phyloP scores from a whole-genome alignment of 306 rosid genomes.

The Ormosia emarginata region DNA sequence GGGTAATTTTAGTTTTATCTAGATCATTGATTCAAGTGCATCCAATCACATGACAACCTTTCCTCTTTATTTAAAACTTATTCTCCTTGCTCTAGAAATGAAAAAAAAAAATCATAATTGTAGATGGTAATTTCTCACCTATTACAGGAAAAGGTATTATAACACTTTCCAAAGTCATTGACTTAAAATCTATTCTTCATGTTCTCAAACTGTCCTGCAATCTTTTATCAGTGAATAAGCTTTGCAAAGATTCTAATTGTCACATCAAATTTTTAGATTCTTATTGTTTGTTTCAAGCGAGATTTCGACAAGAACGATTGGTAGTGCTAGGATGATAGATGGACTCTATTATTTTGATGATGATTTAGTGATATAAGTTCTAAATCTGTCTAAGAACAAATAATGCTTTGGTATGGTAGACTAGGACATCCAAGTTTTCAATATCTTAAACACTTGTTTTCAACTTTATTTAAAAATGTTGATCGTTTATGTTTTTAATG shows the following conservation, averaged over 20 bases:
- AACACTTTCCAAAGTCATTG: background rate
- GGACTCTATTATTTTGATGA: too few relatives aligned
- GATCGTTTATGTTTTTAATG: background rate
- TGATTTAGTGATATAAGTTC: too few relatives aligned
- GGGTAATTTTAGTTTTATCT: too few relatives aligned
- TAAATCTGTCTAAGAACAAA: background rate
- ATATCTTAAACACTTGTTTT: background rate
- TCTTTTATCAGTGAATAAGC: background rate
- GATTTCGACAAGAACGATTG: too few relatives aligned
- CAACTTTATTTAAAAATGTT: background rate
- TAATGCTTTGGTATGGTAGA: background rate
- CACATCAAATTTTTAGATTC: background rate
- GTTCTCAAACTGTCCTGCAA: background rate
- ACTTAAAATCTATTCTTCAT: background rate
- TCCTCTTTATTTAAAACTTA: too few relatives aligned
- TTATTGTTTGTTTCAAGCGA: background rate
- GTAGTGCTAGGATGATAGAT: background rate
- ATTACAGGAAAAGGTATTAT: background rate
- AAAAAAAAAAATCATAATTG: background rate
- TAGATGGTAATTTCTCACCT: background rate
- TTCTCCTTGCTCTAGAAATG: background rate
- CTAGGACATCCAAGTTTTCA: background rate
- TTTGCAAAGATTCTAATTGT: too few relatives aligned
- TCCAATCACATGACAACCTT: too few relatives aligned
- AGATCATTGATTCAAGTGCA: too few relatives aligned